These are phyloP conservation scores for Thraustochytrium striatum DNA, from an alignment of 352 stramenopile species.

Conservation along the genomic window DNA sequence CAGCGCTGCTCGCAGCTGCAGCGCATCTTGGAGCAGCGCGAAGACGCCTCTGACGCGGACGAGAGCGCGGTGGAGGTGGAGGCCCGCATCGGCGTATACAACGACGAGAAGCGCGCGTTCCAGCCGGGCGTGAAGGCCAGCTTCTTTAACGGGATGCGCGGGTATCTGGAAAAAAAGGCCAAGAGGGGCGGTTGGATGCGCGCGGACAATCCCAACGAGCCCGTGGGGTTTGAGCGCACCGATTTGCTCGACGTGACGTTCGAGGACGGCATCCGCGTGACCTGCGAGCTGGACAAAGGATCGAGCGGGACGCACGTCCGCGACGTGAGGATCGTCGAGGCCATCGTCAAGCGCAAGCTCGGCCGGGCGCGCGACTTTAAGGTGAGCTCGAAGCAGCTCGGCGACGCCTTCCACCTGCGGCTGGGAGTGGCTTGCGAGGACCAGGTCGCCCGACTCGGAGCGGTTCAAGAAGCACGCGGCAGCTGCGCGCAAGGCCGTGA, in stretches of 20 bases:
- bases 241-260: constrained; percentile 40
- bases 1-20: constrained; percentile 15
- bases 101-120: constrained; percentile 16
- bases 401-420: constrained; percentile 10
- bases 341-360: constrained; percentile 46
- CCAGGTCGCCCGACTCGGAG: neutral
- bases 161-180: constrained; percentile 9
- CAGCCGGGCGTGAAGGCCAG: neutral
- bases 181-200: constrained; percentile 29
- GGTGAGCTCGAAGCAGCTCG: neutral
- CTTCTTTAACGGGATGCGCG: constrained; percentile 20
- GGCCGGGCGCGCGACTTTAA: constrained; percentile 19
- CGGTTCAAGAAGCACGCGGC: neutral
- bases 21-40: constrained; percentile 10
- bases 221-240: constrained; percentile 12
- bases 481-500: constrained; percentile 23
- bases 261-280: constrained; percentile 34
- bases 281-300: neutral
- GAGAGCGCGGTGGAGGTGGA: constrained; percentile 37
- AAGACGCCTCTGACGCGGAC: neutral
- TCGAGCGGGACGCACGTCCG: neutral
- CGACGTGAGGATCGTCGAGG: constrained; percentile 22
- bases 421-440: constrained; percentile 19
- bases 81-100: constrained; percentile 3
- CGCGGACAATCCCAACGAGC: neutral